Base-by-base conservation (phyloP, 176 grass and related monocot species). In the Miscanthus lutarioriparius region DNA sequence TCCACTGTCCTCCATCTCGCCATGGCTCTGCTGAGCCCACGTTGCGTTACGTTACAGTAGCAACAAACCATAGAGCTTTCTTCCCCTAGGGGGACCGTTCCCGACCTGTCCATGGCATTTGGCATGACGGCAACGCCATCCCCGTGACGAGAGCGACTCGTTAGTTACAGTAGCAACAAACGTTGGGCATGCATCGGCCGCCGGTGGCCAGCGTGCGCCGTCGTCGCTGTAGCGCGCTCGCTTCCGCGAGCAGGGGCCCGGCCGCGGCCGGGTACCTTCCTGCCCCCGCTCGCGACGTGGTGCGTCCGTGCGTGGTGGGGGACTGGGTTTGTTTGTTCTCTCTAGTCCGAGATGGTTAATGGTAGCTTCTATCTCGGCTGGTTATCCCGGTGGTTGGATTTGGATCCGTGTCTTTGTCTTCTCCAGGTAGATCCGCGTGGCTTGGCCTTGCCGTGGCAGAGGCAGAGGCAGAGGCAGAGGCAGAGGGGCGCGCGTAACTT, bases 71-170 rank as follows among this genome's bases (percentile, higher is more conserved):
- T 17, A 7, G 19, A 54, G 51, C 74, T 74, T 74, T 64, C 44
- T 75, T 75, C 41, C 64, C 22, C 3, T 2, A 9, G 69, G 84
- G 76, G 49, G 49, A 53, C 49, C 49, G 49, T 1, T 2, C 85
- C 40, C 19, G 5, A 7, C 4, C 49, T 9, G 84, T 77, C 83
- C 86, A 82, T 51, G 48, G 48, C 48, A 19, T 51, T 48, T 78
- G 82, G 86, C 76, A 43, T 44, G 76, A 28, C 56, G 37, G n/a
- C 56, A 10, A 81, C 38, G 58, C 32, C 83, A 71, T 49, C 81
- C 83, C 83, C 83, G 83, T 80, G 87, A 82, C 45, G 79, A 92
- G 59, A 75, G 80, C 75, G 87, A 89, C 90, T 16, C 76, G 61
- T 9, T 6, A 70, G 59, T 17, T 23, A 70, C 51, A 49, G 83